A percentile compares a stretch with the other conserved stretches of the same genome.
Conservation (phyloP, 1,139 yeast genomes). For the Debaryomyces nepalensis region DNA sequence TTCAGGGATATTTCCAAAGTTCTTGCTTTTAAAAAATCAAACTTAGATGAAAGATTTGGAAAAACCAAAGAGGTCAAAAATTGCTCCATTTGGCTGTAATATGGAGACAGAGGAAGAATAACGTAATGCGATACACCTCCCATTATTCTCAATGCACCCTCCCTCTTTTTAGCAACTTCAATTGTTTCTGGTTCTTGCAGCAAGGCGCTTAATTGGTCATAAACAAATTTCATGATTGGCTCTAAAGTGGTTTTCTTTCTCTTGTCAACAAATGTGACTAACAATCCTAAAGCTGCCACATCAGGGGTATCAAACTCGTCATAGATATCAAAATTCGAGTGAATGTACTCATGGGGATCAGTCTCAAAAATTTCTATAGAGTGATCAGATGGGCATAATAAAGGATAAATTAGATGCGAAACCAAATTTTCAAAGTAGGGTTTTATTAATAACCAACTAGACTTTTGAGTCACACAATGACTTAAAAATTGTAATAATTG, state of each 20-base stretch:
- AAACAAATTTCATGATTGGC: slow-evolving; percentile 69
- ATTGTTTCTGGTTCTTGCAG: slow-evolving; percentile 49
- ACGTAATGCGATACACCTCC: slow-evolving; percentile 72
- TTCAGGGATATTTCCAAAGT: slow-evolving; percentile 78
- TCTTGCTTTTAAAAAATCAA: slow-evolving; percentile 81
- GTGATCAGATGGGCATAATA: slow-evolving; percentile 72
- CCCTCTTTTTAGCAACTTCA: slow-evolving; percentile 71
- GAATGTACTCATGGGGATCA: slow-evolving; percentile 92
- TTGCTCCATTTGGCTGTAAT: slow-evolving; percentile 65
- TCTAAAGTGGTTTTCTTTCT: slow-evolving; percentile 64
- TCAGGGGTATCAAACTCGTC: slow-evolving; percentile 68
- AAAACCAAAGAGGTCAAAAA: slow-evolving; percentile 67
- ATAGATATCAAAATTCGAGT: slow-evolving; percentile 70
- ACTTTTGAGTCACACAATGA: slow-evolving; percentile 68
- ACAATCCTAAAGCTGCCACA: slow-evolving; percentile 64
- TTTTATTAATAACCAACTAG: slow-evolving; percentile 71
- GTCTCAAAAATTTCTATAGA: slow-evolving; percentile 77
- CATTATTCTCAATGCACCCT: slow-evolving; percentile 78
- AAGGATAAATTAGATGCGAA: slow-evolving; percentile 76
- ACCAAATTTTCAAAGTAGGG: slow-evolving; percentile 71
- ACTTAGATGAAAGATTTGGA: slow-evolving; percentile 70
- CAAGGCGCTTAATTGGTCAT: slow-evolving; percentile 53
- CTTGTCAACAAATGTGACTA: slow-evolving; percentile 70
- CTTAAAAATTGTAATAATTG: slow-evolving; percentile 73
- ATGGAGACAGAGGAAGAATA: slow-evolving; percentile 59